These are phyloP conservation scores for Mucor irregularis DNA, from an alignment of 371 early-diverging fungal species.

Conservation along the genomic window DNA sequence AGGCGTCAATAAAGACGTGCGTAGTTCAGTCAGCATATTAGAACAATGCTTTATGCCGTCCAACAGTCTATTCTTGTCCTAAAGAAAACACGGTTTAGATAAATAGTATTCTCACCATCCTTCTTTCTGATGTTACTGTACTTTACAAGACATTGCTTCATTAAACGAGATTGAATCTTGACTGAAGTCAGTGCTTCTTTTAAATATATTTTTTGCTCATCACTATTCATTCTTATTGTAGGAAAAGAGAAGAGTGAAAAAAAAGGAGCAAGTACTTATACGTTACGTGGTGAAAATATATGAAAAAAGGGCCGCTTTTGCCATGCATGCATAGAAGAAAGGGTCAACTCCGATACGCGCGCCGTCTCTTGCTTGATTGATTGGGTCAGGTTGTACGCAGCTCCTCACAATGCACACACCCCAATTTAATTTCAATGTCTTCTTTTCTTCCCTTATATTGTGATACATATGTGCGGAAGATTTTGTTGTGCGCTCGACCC, in stretches of 20 bases:
- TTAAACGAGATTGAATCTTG: slow-evolving; percentile 86
- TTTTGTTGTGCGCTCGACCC: slow-evolving; percentile 36
- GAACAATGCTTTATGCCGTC: slow-evolving; percentile 96
- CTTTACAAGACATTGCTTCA: slow-evolving; percentile 88
- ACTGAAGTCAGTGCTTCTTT: slow-evolving; percentile 86
- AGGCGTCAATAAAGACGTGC: slow-evolving; percentile 90
- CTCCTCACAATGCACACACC: too few relatives aligned
- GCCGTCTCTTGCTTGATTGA: too few relatives aligned
- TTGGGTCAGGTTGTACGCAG: too few relatives aligned
- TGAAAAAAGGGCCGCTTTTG: too few relatives aligned
- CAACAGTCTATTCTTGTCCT: slow-evolving; percentile 89
- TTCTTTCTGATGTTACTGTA: not conserved
- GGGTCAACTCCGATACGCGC: too few relatives aligned
- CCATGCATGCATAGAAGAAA: too few relatives aligned
- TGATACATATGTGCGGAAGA: slow-evolving; percentile 56
- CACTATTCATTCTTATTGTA: too few relatives aligned
- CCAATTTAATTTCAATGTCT: too few relatives aligned
- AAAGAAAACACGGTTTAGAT: not conserved
- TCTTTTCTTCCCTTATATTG: not conserved
- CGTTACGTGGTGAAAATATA: too few relatives aligned
- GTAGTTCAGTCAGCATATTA: slow-evolving; percentile 92
- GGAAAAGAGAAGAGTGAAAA: too few relatives aligned
- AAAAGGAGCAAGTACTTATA: too few relatives aligned
- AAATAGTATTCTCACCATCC: not conserved
- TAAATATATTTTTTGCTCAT: slow-evolving; percentile 79